These are phyloP conservation scores for Aureobasidium vineae DNA, from an alignment of 2,329 filamentous ascomycete species.

Conservation along the genomic window DNA sequence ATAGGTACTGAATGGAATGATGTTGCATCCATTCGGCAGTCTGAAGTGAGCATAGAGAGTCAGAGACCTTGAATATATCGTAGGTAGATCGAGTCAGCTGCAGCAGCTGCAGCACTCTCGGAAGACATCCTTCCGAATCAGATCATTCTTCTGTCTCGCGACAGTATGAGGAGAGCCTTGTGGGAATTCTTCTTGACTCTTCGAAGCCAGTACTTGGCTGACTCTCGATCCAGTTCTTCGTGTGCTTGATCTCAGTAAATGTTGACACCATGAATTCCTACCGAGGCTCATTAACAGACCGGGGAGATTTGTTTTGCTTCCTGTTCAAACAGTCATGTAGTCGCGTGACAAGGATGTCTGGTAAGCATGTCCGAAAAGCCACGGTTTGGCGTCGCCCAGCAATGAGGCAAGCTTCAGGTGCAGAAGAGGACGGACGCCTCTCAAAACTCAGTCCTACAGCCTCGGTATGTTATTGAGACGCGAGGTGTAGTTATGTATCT, in stretches of 20 bases:
- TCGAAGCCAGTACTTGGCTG: not conserved
- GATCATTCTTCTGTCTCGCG: not conserved
- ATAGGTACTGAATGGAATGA: not conserved
- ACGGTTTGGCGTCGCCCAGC: constrained; percentile 10
- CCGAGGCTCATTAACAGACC: not conserved
- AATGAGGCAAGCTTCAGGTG: not conserved
- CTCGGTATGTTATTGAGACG: not conserved
- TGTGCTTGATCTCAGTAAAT: not conserved
- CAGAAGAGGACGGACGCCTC: not conserved
- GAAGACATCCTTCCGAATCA: not conserved
- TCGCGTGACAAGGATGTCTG: constrained; percentile 1
- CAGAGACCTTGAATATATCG: not conserved
- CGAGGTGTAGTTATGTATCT: not conserved
- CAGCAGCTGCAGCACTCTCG: not conserved
- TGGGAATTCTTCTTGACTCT: not conserved
- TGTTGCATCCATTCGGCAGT: not conserved
- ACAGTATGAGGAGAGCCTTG: not conserved
- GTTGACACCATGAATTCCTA: not conserved
- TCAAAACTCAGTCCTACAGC: not conserved
- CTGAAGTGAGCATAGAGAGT: not conserved
- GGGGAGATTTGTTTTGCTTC: constrained; percentile 4
- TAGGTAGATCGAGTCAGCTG: too few relatives aligned
- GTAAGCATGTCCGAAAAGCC: not conserved
- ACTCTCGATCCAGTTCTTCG: constrained; percentile 10
- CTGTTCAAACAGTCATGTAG: not conserved